Evolutionary conservation across 2,329 filamentous ascomycete species (phyloP), one percentile per base, ranked within the genome.

Genomic region (Cladobotryum protrusum): DNA sequence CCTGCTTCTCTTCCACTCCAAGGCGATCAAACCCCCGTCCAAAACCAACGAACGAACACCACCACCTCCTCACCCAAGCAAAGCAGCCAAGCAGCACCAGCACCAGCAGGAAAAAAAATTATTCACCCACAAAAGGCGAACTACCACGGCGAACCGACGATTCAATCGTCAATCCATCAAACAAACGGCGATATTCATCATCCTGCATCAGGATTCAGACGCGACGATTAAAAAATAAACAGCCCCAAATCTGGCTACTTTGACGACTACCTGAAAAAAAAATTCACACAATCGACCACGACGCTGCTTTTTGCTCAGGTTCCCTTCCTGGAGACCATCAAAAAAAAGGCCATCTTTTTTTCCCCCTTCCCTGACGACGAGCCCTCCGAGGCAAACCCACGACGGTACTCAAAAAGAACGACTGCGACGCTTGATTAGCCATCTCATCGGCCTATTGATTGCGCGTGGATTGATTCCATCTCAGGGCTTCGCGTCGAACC

Each of bases 331-430:
- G 55, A 54, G 52, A 50, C n/a, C 51, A 52, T 53, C 50, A 24
- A 29, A 29, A 29, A 29, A 29, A 29, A 29, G 24, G 2, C 24
- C 24, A 8, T 29, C 24, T 8, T 29, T 8, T 29, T 29, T 29
- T 29, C 6, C 11, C 11, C 6, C 24, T 29, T 29, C 37, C 35
- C 54, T 52, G 34, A 45, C 63, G 62, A 62, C 59, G 53, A 29
- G 61, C 61, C 62, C 61, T 57, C 56, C 56, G 56, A 58, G 63
- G 61, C 62, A 63, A 55, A 29, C 24, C 61, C 51, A 61, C 59
- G 59, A 64, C 64, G 64, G 45, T 15, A 42, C 3, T 29, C 2
- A 19, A 66, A 61, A 59, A 63, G 34, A 54, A 53, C 54, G 56
- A 57, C 45, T 42, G 39, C 39, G 17, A 20, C 39, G 18, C 18